Conservation (phyloP, 495 filamentous ascomycete species). For the Daldinia loculata region DNA sequence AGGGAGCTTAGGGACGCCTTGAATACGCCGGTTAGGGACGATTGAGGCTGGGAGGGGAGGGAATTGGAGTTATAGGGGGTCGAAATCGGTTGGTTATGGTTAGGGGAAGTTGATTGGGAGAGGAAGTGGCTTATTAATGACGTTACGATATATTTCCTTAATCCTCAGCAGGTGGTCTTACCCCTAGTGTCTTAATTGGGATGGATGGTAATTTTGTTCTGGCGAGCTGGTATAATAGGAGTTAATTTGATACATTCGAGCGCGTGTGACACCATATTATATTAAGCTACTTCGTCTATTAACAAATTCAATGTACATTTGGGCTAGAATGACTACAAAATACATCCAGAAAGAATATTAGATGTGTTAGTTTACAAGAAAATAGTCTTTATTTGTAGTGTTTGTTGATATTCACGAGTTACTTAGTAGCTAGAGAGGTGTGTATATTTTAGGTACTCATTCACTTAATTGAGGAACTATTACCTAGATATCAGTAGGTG, state of each 20-base stretch:
- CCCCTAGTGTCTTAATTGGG: not conserved
- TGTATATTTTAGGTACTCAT: too few species aligned
- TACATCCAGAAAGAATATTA: too few species aligned
- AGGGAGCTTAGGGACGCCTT: not conserved
- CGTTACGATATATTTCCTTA: not conserved
- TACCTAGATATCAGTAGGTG: too few species aligned
- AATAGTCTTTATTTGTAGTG: too few species aligned
- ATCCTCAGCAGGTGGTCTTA: not conserved
- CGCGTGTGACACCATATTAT: not conserved
- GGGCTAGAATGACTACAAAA: not conserved
- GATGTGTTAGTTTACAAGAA: too few species aligned
- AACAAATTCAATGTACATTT: not conserved
- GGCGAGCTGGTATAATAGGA: not conserved
- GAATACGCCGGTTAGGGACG: conserved; percentile 11
- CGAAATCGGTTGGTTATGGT: not conserved
- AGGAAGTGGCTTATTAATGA: not conserved
- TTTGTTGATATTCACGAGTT: too few species aligned
- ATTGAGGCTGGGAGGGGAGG: not conserved
- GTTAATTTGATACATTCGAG: not conserved
- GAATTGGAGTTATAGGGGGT: not conserved
- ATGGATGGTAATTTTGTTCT: not conserved
- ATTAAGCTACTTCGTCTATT: not conserved
- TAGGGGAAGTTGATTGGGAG: not conserved
- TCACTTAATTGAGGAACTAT: too few species aligned
- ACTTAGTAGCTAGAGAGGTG: too few species aligned